phyloP scores from a whole-genome alignment of 495 filamentous ascomycete species.

The Trichoderma virens region DNA sequence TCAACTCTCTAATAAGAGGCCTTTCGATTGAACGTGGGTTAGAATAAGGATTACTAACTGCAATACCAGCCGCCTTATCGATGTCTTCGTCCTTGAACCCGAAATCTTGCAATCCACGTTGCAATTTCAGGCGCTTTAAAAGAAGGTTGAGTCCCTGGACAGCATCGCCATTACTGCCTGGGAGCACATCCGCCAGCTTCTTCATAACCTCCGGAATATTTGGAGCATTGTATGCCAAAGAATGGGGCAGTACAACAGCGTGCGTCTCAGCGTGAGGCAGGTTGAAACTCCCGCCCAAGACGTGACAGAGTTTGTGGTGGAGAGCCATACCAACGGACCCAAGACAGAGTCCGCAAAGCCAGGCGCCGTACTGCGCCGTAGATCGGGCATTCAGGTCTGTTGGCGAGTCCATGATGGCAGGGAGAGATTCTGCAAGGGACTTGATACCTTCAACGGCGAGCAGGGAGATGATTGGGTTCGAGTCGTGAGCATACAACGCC shows the following conservation, averaged over 20 bases:
- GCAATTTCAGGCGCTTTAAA: too few species aligned
- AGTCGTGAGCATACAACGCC: conserved; percentile 57
- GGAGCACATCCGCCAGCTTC: conserved; percentile 49
- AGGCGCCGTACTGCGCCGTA: conserved; percentile 46
- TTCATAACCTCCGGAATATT: conserved; percentile 51
- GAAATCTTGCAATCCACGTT: too few species aligned
- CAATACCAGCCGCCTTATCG: too few species aligned
- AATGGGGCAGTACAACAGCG: conserved; percentile 59
- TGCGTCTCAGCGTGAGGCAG: conserved; percentile 66
- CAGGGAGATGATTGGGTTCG: conserved; percentile 25
- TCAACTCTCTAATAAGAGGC: too few species aligned
- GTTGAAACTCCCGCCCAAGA: conserved; percentile 59
- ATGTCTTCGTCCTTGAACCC: too few species aligned
- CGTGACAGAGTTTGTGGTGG: conserved; percentile 67
- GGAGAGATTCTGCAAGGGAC: too few species aligned
- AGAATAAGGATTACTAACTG: too few species aligned
- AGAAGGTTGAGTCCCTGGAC: too few species aligned
- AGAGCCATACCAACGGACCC: conserved; percentile 62
- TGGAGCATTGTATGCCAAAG: conserved; percentile 60
- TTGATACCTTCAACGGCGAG: too few species aligned
- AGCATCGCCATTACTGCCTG: conserved; percentile 39
- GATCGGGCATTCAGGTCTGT: too few species aligned
- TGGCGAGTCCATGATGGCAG: too few species aligned
- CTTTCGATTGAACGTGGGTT: too few species aligned
- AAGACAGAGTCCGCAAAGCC: conserved; percentile 57